Conservation (phyloP, 2,329 filamentous ascomycete species). For the Diaporthe sp. region DNA sequence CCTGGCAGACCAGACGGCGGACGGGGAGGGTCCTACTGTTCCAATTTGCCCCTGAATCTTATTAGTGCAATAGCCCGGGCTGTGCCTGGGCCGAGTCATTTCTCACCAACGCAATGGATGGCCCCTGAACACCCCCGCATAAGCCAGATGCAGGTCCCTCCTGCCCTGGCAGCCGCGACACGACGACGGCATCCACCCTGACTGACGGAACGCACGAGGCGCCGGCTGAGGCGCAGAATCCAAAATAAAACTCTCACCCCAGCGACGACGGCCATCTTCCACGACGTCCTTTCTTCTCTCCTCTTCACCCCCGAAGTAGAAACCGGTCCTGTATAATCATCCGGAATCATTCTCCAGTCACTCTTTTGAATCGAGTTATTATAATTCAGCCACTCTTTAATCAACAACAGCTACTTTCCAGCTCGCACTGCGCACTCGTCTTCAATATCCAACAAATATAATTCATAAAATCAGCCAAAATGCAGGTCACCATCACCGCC, state of each 20-base stretch:
- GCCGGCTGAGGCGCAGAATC: slow-evolving; percentile 18
- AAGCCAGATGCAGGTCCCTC: slow-evolving; percentile 1
- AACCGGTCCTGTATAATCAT: slow-evolving; percentile 6
- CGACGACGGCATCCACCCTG: slow-evolving; percentile 21
- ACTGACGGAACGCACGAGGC: slow-evolving; percentile 6
- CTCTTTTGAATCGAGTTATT: slow-evolving; percentile 5
- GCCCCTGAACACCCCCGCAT: slow-evolving; percentile 24
- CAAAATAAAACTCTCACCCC: slow-evolving; percentile 31
- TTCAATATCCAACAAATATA: slow-evolving; percentile 16
- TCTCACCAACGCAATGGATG: slow-evolving; percentile 19
- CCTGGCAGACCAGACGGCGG: background rate
- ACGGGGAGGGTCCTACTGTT: slow-evolving; percentile 23
- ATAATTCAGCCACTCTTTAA: slow-evolving; percentile 30
- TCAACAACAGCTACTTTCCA: background rate
- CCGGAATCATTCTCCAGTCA: slow-evolving; percentile 1
- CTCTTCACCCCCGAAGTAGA: slow-evolving; percentile 9
- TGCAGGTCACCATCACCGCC: slow-evolving; percentile 62
- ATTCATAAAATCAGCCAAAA: slow-evolving; percentile 59
- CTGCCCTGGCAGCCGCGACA: background rate
- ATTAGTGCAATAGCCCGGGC: slow-evolving; percentile 21
- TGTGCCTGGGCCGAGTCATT: slow-evolving; percentile 22
- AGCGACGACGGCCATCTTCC: slow-evolving; percentile 16
- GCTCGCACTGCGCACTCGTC: background rate
- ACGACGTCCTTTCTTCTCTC: background rate
- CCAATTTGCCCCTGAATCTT: slow-evolving; percentile 32